Evolutionary conservation across 345 rosid species (phyloP).

Genomic region (Cardamine resedifolia): DNA sequence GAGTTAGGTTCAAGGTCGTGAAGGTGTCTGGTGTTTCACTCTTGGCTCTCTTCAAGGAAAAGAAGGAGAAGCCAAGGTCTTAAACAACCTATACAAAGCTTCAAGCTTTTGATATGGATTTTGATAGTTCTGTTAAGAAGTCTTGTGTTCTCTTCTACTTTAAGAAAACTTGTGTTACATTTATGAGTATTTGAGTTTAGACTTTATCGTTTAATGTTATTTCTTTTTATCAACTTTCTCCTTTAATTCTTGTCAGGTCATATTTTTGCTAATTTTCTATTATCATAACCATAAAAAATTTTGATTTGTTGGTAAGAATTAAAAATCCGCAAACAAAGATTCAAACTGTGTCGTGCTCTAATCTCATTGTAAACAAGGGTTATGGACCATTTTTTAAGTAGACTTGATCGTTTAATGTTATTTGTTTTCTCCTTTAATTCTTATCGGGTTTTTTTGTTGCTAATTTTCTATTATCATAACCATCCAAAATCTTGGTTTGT

Average conservation of each 20-base stretch:
- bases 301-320: too few relatives aligned
- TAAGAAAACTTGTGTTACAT: neutral
- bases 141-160: conserved; percentile 5
- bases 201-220: neutral
- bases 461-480: neutral
- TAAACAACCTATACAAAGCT: conserved; percentile 1
- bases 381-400: too few relatives aligned
- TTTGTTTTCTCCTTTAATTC: neutral
- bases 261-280: too few relatives aligned
- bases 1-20: conserved; percentile 79
- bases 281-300: too few relatives aligned
- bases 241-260: accelerated
- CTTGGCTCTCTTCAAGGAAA: conserved; percentile 56
- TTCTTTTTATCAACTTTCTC: neutral
- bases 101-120: conserved; percentile 16
- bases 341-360: too few relatives aligned
- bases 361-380: too few relatives aligned
- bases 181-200: neutral
- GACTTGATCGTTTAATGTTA: neutral
- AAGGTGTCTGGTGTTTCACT: conserved; percentile 78
- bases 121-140: conserved; percentile 23
- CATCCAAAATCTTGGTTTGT: neutral
- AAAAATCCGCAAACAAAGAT: too few relatives aligned
- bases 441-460: accelerated
- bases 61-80: conserved; percentile 59